A percentile compares a stretch with the other conserved stretches of the same genome.
Evolutionary conservation across 768 basidiomycete species (phyloP).

Genomic region (Tricholoma hemisulphureum): DNA sequence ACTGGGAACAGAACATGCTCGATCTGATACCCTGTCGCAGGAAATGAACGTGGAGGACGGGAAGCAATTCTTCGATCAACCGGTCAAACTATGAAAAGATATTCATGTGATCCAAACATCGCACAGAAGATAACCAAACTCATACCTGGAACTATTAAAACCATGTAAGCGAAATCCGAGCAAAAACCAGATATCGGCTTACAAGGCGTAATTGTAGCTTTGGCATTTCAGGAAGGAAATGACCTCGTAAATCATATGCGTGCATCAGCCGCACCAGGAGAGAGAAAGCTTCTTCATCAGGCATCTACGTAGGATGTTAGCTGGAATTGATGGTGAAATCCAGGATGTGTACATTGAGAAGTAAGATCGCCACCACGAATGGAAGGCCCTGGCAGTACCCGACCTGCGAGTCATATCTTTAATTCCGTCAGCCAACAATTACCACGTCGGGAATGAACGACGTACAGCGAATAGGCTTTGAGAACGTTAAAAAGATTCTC

Average conservation of each 20-base stretch:
- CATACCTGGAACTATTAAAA: conserved; percentile 57
- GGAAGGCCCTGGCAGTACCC: conserved; percentile 98
- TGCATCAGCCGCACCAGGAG: conserved; percentile 94
- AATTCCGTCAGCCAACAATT: conserved; percentile 5
- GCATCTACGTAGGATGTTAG: conserved; percentile 67
- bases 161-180: conserved; percentile 2
- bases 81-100: conserved; percentile 75
- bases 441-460: conserved; percentile 5
- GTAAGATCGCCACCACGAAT: conserved; percentile 90
- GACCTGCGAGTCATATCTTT: conserved; percentile 85
- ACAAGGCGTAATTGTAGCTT: conserved; percentile 90
- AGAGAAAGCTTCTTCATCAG: conserved; percentile 98
- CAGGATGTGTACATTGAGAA: conserved; percentile 71
- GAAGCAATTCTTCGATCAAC: conserved; percentile 86
- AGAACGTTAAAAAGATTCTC: conserved; percentile 97
- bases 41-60: conserved; percentile 91
- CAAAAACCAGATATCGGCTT: conserved; percentile 24
- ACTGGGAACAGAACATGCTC: conserved; percentile 98
- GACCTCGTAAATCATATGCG: conserved; percentile 92
- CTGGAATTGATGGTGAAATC: not conserved
- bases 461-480: conserved; percentile 93
- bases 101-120: conserved; percentile 5
- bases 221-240: conserved; percentile 99
- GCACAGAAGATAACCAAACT: not conserved
- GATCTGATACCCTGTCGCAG: conserved; percentile 93